These are phyloP conservation scores for Trichoderma gamsii DNA, from an alignment of 495 filamentous ascomycete species.

Conservation along the genomic window DNA sequence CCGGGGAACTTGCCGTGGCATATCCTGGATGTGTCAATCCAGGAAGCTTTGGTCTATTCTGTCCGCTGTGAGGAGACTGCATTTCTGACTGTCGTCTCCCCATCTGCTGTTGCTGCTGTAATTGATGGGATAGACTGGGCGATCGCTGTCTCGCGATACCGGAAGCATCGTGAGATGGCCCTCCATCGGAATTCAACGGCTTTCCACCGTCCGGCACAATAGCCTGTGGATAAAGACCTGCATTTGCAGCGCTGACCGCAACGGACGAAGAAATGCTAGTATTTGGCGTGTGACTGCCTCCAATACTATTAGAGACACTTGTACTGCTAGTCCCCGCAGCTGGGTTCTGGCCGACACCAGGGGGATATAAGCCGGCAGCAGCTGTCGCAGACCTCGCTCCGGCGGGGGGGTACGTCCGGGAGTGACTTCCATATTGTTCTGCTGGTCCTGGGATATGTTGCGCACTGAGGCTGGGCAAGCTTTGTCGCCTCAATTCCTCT, in stretches of 20 bases:
- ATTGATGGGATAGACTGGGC: constrained; percentile 60
- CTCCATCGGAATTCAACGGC: constrained; percentile 67
- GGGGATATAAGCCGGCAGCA: constrained; percentile 55
- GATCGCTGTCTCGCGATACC: constrained; percentile 57
- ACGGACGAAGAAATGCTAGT: constrained; percentile 41
- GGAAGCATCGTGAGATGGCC: constrained; percentile 47
- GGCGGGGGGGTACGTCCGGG: constrained; percentile 74
- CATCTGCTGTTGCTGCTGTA: constrained; percentile 56
- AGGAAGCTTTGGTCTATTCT: constrained; percentile 27
- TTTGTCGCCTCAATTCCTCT: constrained; percentile 48
- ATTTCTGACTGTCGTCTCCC: constrained; percentile 46
- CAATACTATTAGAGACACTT: constrained; percentile 43
- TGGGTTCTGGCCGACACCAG: constrained; percentile 38
- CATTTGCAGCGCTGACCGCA: constrained; percentile 40
- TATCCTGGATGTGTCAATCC: constrained; percentile 27
- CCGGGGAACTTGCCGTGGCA: constrained; percentile 23
- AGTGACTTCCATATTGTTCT: constrained; percentile 38
- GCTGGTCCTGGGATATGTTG: constrained; percentile 55
- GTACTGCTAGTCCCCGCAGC: constrained; percentile 43
- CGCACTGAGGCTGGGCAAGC: constrained; percentile 66
- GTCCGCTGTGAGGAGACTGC: constrained; percentile 33
- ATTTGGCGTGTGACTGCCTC: constrained; percentile 40
- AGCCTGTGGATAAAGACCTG: constrained; percentile 62
- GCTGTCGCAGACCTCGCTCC: constrained; percentile 34
- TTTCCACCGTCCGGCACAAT: constrained; percentile 82